Evolutionary conservation across 352 stramenopile species (phyloP).

Genomic region (Saprolegnia parasitica): DNA sequence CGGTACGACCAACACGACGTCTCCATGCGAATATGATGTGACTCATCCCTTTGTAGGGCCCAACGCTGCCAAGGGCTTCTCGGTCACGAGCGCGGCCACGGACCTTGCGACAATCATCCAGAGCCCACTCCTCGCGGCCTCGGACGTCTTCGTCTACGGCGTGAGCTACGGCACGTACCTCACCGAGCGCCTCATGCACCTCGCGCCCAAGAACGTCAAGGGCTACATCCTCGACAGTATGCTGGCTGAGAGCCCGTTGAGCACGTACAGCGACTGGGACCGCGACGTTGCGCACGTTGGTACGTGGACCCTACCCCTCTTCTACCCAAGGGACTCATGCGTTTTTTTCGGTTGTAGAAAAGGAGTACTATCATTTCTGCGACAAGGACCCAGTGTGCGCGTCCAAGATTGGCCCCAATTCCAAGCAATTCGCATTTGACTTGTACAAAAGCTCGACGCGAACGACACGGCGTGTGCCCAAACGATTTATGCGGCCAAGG

Average conservation of each 20-base stretch:
- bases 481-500: not conserved
- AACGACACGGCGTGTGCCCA: conserved; percentile 11
- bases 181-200: conserved; percentile 31
- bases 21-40: not conserved
- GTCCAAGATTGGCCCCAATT: conserved; percentile 8
- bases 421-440: not conserved
- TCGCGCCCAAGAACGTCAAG: conserved; percentile 30
- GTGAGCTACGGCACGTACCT: conserved; percentile 36
- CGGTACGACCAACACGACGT: not conserved
- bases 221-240: conserved; percentile 35
- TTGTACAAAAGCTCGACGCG: conserved; percentile 10
- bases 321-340: too few relatives aligned
- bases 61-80: conserved; percentile 25
- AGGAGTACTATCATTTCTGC: not conserved
- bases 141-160: conserved; percentile 32
- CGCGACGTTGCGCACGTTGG: not conserved
- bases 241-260: not conserved
- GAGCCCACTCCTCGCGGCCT: conserved; percentile 3
- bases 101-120: not conserved
- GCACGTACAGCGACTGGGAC: not conserved
- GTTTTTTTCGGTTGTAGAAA: not conserved
- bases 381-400: conserved; percentile 22
- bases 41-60: not conserved
- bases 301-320: too few relatives aligned
- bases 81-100: conserved; percentile 40